Base-by-base conservation (phyloP, 352 stramenopile species). In the Peronospora destructor region DNA sequence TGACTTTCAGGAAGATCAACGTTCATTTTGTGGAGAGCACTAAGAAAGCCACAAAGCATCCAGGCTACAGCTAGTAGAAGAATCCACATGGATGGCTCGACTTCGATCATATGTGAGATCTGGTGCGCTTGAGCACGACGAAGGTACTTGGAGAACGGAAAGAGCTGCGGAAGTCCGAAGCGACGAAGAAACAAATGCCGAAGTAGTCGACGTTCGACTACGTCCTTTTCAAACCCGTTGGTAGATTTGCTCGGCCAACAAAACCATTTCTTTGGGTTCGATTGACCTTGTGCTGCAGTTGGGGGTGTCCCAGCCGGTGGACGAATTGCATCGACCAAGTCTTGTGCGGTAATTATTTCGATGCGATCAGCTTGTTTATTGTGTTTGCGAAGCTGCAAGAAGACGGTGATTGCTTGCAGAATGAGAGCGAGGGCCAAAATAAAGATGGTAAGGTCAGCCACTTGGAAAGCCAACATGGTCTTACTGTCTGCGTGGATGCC, bases 101-200 rank as follows among this genome's bases (percentile, higher is more conserved):
- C 75, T 16, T 91, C 76, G 32, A 91, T 85, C 66, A 91, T 79
- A 51, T 91, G 68, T 12, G 66, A 82, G 46, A 91, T 86, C 51
- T 91, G 74, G 54, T 76, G 85, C 11, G 83, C 76, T 59, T 87
- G 79, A 3, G 73, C 76, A 7, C 82, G 72, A 39, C 72, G 67
- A 6, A 90, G 36, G 53, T 90, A 90, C 56, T 90, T 90, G 51
- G 71, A 71, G 51, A 85, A 90, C 8, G 79, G 74, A 19, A 78
- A 78, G 6, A 84, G 60, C 42, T 82, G 61, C 0, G 73, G 73
- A 0, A 84, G 51, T 4, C 59, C 61, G 34, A 78, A 76, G 5
- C 49, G 57, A 3, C 46, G 47, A 6, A 84, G 50, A 32, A 84
- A 84, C 6, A 78, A 57, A 38, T 73, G 60, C 8, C 71, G 64